Base-by-base conservation (phyloP, 2,329 filamentous ascomycete species). In the Penicillium sp. region DNA sequence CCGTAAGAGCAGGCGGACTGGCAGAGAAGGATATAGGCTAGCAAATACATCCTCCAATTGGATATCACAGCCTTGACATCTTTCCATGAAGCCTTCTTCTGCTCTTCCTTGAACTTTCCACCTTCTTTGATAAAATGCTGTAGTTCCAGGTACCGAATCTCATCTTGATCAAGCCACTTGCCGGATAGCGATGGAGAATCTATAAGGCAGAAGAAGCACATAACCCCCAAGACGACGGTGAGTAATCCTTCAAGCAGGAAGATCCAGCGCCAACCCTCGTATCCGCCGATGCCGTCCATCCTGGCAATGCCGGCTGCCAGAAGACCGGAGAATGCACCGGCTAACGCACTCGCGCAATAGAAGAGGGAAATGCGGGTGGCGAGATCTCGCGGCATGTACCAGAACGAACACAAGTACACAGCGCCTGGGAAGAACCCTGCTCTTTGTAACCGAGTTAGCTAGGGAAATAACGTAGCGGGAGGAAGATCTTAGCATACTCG, bases 321-420 rank as follows among this genome's bases (percentile, higher is more conserved):
- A 8, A 78, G 60, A 1, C 76, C 76, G 9, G 69, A 70, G 31
- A 78, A 74, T 1, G 72, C 72, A 10, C 75, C 74, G 3, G 75
- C 73, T 41, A 77, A 19, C 64, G 68, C 2, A 67, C 67, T 7
- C 72, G 71, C 36, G 63, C 68, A 54, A 73, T 25, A 69, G 58
- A 10, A 63, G 64, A 43, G n/a, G 9, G 40, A 9, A 30, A 42
- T n/a, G 4, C 40, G 37, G 37, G 37, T 29, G 3, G 37, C 25
- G 22, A 40, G 37, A 3, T 40, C n/a, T 29, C n/a, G 10, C 3
- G 37, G 37, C 37, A 40, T 40, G 9, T 40, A 40, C 37, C 37
- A 40, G 5, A 29, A 12, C 12, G 37, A 40, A 18, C 25, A 29
- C 10, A 40, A 29, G 25, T 40, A 40, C 9, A 40, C 37, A 6